A percentile compares a stretch with the other conserved stretches of the same genome.
Conservation (phyloP, 2,329 filamentous ascomycete genomes). For the Aspergillaceae sp. region DNA sequence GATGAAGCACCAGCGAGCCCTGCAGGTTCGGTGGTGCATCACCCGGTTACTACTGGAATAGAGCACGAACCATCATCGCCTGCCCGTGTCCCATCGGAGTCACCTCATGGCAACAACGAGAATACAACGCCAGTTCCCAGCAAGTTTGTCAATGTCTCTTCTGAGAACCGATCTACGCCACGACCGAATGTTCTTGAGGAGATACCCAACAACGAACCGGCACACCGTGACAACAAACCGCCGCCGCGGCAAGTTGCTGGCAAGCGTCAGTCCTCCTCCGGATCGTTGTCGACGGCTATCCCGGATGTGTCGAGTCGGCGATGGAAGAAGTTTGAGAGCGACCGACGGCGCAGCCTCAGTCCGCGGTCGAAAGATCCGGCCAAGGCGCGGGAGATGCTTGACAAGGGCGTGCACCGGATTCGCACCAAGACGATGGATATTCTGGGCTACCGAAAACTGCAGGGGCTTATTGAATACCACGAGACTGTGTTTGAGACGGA, state of each 20-base stretch:
- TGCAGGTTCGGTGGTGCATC: slow-evolving; percentile 1
- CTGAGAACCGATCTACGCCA: slow-evolving; percentile 13
- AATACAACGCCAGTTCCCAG: slow-evolving; percentile 12
- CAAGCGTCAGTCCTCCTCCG: slow-evolving; percentile 7
- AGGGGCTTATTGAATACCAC: slow-evolving; percentile 32
- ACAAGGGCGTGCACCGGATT: slow-evolving; percentile 30
- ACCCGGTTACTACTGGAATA: slow-evolving; percentile 1
- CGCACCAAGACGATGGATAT: slow-evolving; percentile 30
- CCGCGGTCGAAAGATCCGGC: slow-evolving; percentile 31
- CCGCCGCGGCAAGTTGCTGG: slow-evolving; percentile 8
- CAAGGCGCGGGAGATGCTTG: slow-evolving; percentile 31
- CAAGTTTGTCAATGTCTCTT: slow-evolving; percentile 10
- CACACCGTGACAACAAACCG: slow-evolving; percentile 18
- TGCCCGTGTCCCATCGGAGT: neutral
- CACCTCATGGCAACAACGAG: slow-evolving; percentile 13
- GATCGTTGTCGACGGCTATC: slow-evolving; percentile 5
- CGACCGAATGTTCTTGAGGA: slow-evolving; percentile 30
- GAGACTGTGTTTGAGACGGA: slow-evolving; percentile 28
- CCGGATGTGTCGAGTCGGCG: slow-evolving; percentile 13
- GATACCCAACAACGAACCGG: slow-evolving; percentile 31
- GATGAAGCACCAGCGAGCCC: neutral
- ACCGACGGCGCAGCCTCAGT: slow-evolving; percentile 26
- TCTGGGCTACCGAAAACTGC: slow-evolving; percentile 36
- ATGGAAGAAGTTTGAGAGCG: slow-evolving; percentile 27
- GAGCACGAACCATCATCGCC: slow-evolving; percentile 4